Conservation (phyloP, 169 alveolate genomes). For the Plasmodium coatneyi region DNA sequence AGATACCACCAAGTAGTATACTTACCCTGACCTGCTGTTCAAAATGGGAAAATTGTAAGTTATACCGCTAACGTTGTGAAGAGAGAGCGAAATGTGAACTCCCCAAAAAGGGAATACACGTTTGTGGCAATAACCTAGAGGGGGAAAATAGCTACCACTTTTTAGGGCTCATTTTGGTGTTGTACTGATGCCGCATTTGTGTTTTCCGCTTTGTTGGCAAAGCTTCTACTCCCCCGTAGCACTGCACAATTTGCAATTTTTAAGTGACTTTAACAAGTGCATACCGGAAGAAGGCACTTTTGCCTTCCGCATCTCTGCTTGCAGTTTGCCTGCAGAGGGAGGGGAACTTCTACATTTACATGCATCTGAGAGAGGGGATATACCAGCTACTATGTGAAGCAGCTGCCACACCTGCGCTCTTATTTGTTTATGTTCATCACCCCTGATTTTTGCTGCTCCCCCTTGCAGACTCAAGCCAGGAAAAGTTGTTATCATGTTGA, state of each 20-base stretch:
- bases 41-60: slow-evolving; percentile 78
- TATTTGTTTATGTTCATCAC: not conserved
- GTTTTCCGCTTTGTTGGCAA: not conserved
- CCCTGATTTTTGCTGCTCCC: not conserved
- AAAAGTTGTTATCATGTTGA: slow-evolving; percentile 96
- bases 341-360: not conserved
- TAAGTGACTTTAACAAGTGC: not conserved
- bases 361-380: not conserved
- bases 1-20: not conserved
- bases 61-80: not conserved
- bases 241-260: not conserved
- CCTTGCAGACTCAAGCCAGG: slow-evolving; percentile 94
- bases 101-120: not conserved
- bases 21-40: not conserved
- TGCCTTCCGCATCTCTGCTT: not conserved
- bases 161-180: not conserved
- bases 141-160: not conserved
- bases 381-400: not conserved
- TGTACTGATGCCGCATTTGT: not conserved
- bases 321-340: not conserved
- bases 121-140: not conserved
- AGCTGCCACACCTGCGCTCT: not conserved
- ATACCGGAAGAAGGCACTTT: not conserved
- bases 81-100: not conserved
- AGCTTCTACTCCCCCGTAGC: not conserved